Evolutionary conservation across 306 rosid species (phyloP), one percentile per base, ranked within the genome.

Genomic region (Castanea mollissima): DNA sequence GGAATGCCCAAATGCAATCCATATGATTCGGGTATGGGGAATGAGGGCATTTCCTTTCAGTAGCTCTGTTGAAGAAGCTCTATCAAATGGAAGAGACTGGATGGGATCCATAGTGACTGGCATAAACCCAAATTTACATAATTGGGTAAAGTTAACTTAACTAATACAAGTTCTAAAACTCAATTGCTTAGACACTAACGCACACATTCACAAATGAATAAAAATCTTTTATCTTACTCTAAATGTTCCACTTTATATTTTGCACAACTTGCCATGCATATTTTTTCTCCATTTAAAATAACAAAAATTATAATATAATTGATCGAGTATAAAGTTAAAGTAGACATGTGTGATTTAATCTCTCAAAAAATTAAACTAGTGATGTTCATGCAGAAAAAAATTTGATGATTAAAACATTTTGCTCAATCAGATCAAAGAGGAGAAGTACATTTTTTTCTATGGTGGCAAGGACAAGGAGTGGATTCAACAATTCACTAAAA

Each of bases 381-480:
- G 16, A 3, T 10, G 54, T 49, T 12, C 16, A 1, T 49, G 4
- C 54, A 41, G 13, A 12, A 13, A 10, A 49, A 49, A 12, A 49
- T 2, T 12, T 49, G 54, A 49, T 3, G 67, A 31, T 32, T 18
- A 20, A 65, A 16, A 67, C 20, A 34, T 18, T 12, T 65, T 46
- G 31, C 27, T 19, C 21, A 0, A 64, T 52, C 83, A 87, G 90
- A 27, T 79, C 9, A 87, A 71, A 29, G 83, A 87, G 56, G 81
- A 82, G 1, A 89, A 65, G 57, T 80, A 49, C 67, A 86, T 89
- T 59, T 41, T 89, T 64, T 82, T 86, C 70, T 86, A 82, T 38
- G 92, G 92, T 9, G 90, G 90, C 51, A 80, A 80, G 5, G 82
- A 75, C 82, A 14, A 76, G 0, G 73, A 52, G 0, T 84, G 86